Percentiles rank a stretch among this genome's conserved stretches.
phyloP scores from a whole-genome alignment of 192 early-diverging fungal species.

The Coemansia sp. region DNA sequence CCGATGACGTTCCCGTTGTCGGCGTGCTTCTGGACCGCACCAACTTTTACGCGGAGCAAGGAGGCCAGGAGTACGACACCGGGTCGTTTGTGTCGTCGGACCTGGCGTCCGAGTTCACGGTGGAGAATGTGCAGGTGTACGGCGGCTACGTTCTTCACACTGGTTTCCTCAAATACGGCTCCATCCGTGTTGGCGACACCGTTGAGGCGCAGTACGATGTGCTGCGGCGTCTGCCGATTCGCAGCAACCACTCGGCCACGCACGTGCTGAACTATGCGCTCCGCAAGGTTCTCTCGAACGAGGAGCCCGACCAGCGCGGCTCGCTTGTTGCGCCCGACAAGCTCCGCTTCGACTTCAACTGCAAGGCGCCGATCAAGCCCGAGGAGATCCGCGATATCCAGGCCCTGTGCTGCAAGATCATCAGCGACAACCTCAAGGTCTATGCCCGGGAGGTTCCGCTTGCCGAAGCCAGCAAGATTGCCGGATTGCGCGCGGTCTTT shows the following conservation, averaged over 20 bases:
- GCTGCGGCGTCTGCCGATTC: constrained; percentile 81
- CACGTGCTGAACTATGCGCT: constrained; percentile 96
- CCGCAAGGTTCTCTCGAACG: constrained; percentile 74
- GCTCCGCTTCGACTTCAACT: constrained; percentile 93
- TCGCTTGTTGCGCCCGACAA: constrained; percentile 95
- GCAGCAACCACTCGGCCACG: constrained; percentile 96
- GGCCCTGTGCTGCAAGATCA: constrained; percentile 72
- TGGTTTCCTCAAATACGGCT: constrained; percentile 90
- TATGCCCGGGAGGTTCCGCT: constrained; percentile 87
- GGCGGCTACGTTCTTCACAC: constrained; percentile 96
- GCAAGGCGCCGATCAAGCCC: constrained; percentile 66
- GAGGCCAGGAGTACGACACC: constrained; percentile 94
- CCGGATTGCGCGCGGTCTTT: constrained; percentile 94
- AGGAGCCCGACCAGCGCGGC: constrained; percentile 86
- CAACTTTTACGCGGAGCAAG: constrained; percentile 97
- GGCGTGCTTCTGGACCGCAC: constrained; percentile 93
- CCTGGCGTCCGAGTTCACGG: constrained; percentile 80
- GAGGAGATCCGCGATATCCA: constrained; percentile 75
- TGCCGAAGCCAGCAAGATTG: constrained; percentile 76
- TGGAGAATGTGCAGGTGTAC: constrained; percentile 90
- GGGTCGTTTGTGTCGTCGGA: constrained; percentile 84
- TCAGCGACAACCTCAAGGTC: constrained; percentile 71
- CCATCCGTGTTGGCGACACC: constrained; percentile 64
- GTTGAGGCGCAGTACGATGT: constrained; percentile 86
- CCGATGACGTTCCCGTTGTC: constrained; percentile 65